A percentile compares a stretch with the other conserved stretches of the same genome.
phyloP scores from a whole-genome alignment of 2,329 filamentous ascomycete genomes.

The Colletotrichum cuscutae region DNA sequence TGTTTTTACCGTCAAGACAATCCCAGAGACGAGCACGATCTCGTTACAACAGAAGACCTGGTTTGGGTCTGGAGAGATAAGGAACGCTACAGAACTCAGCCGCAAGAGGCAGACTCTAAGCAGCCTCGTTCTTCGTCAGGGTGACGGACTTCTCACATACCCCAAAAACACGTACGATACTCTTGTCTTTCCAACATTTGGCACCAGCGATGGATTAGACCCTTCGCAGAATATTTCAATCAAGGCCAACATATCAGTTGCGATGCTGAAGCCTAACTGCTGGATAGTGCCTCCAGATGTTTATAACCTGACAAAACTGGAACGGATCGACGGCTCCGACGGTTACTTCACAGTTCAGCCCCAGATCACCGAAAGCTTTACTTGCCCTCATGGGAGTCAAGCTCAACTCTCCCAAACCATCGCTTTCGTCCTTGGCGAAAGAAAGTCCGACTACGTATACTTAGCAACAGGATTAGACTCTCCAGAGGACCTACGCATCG shows the following conservation, averaged over 20 bases:
- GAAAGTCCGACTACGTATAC: no score
- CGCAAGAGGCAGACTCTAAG: not conserved
- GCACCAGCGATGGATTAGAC: no score
- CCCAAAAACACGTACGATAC: not conserved
- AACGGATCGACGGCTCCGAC: no score
- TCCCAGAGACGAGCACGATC: not conserved
- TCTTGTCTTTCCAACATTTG: not conserved
- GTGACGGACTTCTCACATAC: not conserved
- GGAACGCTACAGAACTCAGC: no score
- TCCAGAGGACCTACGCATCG: no score
- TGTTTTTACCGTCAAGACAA: not conserved
- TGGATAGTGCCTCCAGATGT: no score
- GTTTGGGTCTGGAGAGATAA: not conserved
- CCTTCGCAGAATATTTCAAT: not conserved
- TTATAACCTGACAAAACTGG: no score
- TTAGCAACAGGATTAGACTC: no score
- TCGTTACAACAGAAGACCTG: not conserved
- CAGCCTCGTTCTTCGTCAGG: not conserved
- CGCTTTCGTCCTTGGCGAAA: no score
- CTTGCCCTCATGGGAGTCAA: not conserved
- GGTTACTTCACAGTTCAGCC: no score
- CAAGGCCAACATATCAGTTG: not conserved
- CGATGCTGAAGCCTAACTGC: not conserved
- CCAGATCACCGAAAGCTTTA: not conserved
- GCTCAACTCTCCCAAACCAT: no score